Base-by-base conservation (phyloP, 1,284 basidiomycete species). In the Flammula alnicola region DNA sequence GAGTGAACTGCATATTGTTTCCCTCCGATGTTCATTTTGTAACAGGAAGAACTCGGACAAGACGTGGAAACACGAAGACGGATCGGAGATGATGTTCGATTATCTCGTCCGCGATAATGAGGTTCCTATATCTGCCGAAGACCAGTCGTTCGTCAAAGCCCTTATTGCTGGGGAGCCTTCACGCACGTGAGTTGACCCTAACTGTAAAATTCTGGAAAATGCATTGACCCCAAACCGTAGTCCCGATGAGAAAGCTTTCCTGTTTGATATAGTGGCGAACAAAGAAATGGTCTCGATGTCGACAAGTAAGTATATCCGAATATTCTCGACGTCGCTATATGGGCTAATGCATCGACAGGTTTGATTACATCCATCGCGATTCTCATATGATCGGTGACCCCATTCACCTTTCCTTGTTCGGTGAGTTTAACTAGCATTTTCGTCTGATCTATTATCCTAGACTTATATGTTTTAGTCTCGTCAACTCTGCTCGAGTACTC, bases 311-410 rank as follows among this genome's bases (percentile, higher is more conserved):
- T 39, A 22, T n/a, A n/a, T n/a, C n/a, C n/a, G n/a, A n/a, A n/a
- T n/a, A n/a, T n/a, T n/a, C n/a, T n/a, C n/a, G n/a, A n/a, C n/a
- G n/a, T n/a, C n/a, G n/a, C n/a, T n/a, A n/a, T n/a, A n/a, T n/a
- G n/a, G n/a, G n/a, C n/a, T n/a, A n/a, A n/a, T n/a, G n/a, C n/a
- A n/a, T n/a, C n/a, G n/a, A 3, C 16, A 88, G 85, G 57, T 88
- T 91, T 51, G 89, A 92, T 58, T 92, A 92, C 56, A 88, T 92
- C 48, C 72, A 80, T 5, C 75, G 90, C 2, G 90, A 92, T 59
- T 81, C 79, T 0, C 79, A 81, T 48, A 83, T 83, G 52, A 78
- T 88, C 36, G 86, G 86, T n/a, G 79, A 86, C 38, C 78, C 76
- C 17, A 72, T 78, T 51, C 80, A 77, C 52, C 68, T 84, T 20